phyloP scores from a whole-genome alignment of 345 rosid genomes.

The Pugionium cornutum region DNA sequence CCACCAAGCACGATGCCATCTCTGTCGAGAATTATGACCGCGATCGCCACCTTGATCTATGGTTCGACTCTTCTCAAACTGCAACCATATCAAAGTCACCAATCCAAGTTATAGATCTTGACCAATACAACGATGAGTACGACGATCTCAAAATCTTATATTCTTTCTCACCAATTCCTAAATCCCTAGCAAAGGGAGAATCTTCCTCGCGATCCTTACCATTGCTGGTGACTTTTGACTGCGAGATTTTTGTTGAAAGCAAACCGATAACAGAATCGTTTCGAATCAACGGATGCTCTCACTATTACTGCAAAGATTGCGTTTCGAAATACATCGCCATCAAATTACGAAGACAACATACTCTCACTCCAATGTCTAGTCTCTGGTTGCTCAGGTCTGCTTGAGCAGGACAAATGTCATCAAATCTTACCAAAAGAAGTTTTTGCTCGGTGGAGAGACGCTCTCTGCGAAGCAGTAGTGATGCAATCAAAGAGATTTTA shows the following conservation, averaged over 20 bases:
- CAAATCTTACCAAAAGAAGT: too few relatives aligned
- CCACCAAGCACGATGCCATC: too few relatives aligned
- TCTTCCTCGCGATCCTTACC: slow-evolving; percentile 8
- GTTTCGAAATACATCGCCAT: slow-evolving; percentile 47
- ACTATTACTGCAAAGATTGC: slow-evolving; percentile 54
- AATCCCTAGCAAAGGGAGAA: slow-evolving; percentile 31
- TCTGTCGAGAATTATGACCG: slow-evolving; percentile 29
- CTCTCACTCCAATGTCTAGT: too few relatives aligned
- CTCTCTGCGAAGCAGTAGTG: slow-evolving; percentile 51
- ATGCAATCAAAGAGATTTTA: slow-evolving; percentile 32
- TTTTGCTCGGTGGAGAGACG: slow-evolving; percentile 35
- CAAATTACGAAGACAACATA: slow-evolving; percentile 44
- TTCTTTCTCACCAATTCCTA: slow-evolving; percentile 1
- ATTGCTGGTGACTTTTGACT: slow-evolving; percentile 30
- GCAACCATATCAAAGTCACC: slow-evolving; percentile 4
- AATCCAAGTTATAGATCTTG: slow-evolving; percentile 18
- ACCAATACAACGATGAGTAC: slow-evolving; percentile 20
- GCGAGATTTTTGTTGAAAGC: slow-evolving; percentile 55
- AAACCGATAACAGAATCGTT: slow-evolving; percentile 35
- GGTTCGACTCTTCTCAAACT: too few relatives aligned
- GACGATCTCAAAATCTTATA: slow-evolving; percentile 33
- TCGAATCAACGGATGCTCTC: slow-evolving; percentile 50
- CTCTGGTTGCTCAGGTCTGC: too few relatives aligned
- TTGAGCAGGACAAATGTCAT: too few relatives aligned
- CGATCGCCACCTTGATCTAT: slow-evolving; percentile 29